Evolutionary conservation across 805 yeast species (phyloP), one percentile per base, ranked within the genome.

Genomic region (Komagataella pastoris): DNA sequence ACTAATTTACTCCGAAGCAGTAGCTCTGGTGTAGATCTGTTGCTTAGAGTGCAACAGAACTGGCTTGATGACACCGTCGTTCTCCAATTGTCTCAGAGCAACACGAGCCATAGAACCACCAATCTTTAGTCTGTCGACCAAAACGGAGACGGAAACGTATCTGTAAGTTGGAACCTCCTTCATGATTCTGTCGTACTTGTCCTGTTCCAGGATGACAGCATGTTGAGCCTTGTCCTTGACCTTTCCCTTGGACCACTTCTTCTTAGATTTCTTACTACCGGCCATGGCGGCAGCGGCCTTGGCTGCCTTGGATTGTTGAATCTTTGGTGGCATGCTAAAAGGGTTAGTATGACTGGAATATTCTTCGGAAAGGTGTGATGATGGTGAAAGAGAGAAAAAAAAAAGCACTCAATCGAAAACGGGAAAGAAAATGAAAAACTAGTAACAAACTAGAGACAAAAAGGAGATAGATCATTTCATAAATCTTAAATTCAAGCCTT

Each of bases 191-290:
- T 93, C 99, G 81, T 85, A 91, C 74, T 91, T 88, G 66, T 93
- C 95, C 81, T 93, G 97, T 77, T 93, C 99, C 69, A 93, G 81
- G 74, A 87, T 79, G 69, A 93, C 90, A 72, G 89, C 83, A 83
- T 93, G 99, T 75, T 88, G 91, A 68, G 99, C 98, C 95, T 87
- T 91, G 80, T 93, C 99, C 90, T 95, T 93, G 76, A 89, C 96
- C 85, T 95, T 89, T 78, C 97, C 97, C 85, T 91, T 90, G 86
- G 95, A 87, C 99, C 98, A 93, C 96, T 93, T 93, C 95, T 93
- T 91, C 89, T 93, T 93, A 77, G 96, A 88, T 74, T 91, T 89
- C 87, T 90, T 90, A 85, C 97, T 96, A 86, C 97, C 97, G 75
- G 97, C 97, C 85, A 88, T 81, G 76, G 97, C 98, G 81, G 98